These are phyloP conservation scores for Scutellaria barbata DNA, from an alignment of 257 asterid species.

Conservation along the genomic window DNA sequence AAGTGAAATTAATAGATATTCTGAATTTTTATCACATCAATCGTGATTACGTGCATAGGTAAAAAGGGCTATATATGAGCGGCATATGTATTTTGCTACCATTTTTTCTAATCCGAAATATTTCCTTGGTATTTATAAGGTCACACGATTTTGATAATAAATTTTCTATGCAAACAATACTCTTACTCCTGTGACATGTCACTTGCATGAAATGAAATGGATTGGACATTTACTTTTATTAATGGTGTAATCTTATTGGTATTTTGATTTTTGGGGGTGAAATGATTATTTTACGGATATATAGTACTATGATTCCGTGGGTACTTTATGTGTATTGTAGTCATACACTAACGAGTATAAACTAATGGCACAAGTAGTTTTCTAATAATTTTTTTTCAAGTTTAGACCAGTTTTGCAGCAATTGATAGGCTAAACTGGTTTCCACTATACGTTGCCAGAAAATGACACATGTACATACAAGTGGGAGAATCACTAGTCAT, in stretches of 20 bases:
- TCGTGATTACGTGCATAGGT: no score
- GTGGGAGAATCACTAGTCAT: background rate
- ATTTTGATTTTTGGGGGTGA: no score
- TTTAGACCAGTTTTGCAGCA: background rate
- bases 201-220: no score
- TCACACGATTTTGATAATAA: background rate
- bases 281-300: no score
- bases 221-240: no score
- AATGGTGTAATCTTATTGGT: no score
- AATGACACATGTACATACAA: background rate
- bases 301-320: background rate
- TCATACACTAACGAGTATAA: background rate
- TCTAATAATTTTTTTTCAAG: background rate
- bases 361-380: background rate
- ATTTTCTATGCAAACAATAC: no score
- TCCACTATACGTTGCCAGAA: background rate
- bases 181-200: no score
- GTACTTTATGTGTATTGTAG: background rate
- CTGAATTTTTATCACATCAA: no score
- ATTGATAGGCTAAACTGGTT: background rate
- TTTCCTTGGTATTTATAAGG: no score
- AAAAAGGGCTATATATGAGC: conserved; percentile 14
- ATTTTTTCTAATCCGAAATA: background rate
- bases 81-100: background rate
- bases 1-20: no score